These are phyloP conservation scores for Chlamydomonas incerta DNA, from an alignment of 139 green algal species.

Conservation along the genomic window DNA sequence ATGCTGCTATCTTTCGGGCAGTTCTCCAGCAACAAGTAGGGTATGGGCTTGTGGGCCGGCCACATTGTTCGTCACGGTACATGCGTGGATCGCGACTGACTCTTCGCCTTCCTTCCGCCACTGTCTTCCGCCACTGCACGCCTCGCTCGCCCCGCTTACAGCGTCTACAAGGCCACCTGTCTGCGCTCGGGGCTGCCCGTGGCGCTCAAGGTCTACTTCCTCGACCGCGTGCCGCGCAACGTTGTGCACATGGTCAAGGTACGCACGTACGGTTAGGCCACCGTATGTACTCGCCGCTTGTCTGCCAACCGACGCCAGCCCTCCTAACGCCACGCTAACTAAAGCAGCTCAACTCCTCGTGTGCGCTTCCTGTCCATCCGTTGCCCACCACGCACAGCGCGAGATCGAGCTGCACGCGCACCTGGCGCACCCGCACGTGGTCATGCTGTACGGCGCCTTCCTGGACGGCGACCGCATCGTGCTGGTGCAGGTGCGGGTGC, in stretches of 20 bases:
- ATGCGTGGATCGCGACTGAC: not conserved
- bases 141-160: not conserved
- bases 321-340: no score
- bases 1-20: no score
- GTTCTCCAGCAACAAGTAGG: no score
- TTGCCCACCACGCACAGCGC: not conserved
- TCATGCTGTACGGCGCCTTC: constrained; percentile 51
- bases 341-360: no score
- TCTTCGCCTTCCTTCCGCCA: not conserved
- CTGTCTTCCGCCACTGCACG: not conserved
- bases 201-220: constrained; percentile 45
- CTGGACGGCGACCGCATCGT: constrained; percentile 39
- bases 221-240: constrained; percentile 11
- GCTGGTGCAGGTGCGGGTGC: constrained; percentile 14
- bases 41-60: no score
- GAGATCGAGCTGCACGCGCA: constrained; percentile 40
- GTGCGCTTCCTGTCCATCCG: not conserved
- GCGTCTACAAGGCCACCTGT: constrained; percentile 31
- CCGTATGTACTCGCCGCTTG: no score
- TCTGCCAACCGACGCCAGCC: no score
- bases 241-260: constrained; percentile 43
- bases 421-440: constrained; percentile 55
- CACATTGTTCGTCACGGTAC: no score
- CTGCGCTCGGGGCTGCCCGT: constrained; percentile 6
- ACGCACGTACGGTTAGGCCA: not conserved